Evolutionary conservation across 164 flowering plant genomes (phyloP).

Genomic region (Nelumbo lutea): DNA sequence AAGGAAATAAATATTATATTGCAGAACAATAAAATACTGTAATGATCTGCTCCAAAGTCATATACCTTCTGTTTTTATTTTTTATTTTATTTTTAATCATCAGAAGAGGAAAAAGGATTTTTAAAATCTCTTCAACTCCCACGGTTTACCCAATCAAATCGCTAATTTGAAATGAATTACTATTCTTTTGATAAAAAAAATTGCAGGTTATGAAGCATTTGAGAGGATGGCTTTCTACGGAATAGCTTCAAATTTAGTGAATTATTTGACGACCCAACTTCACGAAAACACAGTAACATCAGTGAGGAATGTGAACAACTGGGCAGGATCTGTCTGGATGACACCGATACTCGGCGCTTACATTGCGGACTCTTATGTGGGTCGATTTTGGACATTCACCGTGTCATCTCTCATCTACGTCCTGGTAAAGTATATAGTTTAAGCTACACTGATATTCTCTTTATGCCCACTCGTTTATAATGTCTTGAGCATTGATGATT

Average conservation of each 20-base stretch:
- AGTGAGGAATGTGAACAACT: conserved; percentile 75
- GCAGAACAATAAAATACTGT: background rate
- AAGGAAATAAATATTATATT: background rate
- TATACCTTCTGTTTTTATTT: background rate
- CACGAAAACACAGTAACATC: conserved; percentile 82
- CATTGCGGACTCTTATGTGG: conserved; percentile 72
- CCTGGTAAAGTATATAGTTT: conserved; percentile 38
- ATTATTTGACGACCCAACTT: conserved; percentile 71
- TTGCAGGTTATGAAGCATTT: conserved; percentile 77
- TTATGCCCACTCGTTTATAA: background rate
- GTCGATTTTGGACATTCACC: conserved; percentile 92
- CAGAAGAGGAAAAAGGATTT: background rate
- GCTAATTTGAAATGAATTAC: background rate
- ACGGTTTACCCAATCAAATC: too few species aligned
- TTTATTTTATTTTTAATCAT: too few species aligned
- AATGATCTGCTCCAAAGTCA: background rate
- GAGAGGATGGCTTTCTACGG: conserved; percentile 97
- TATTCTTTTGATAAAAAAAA: background rate
- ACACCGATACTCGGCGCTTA: conserved; percentile 86
- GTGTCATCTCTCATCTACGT: conserved; percentile 69
- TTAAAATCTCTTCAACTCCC: background rate
- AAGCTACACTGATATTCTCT: background rate
- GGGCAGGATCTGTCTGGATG: conserved; percentile 88
- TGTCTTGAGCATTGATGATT: too few species aligned
- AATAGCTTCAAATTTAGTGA: conserved; percentile 74